phyloP scores from a whole-genome alignment of 176 grass and related monocot genomes.

The Themeda triandra region DNA sequence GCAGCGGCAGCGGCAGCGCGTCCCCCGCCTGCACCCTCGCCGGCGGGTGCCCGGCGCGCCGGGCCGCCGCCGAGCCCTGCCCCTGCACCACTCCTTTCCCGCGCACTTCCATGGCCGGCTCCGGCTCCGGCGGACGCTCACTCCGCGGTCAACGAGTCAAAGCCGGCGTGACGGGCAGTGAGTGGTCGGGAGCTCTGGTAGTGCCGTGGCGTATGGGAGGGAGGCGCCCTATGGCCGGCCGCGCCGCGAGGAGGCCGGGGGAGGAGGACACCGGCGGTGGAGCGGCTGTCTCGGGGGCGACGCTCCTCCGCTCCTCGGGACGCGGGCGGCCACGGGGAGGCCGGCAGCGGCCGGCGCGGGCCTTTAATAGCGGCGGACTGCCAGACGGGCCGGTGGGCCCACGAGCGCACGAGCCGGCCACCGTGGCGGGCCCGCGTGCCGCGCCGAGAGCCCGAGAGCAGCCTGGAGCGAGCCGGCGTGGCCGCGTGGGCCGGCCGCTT shows the following conservation, averaged over 20 bases:
- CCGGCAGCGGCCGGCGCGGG: background rate
- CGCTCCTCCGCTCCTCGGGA: conserved; percentile 33
- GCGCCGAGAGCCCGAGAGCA: rapidly evolving
- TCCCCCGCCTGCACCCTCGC: conserved; percentile 68
- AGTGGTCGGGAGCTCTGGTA: background rate
- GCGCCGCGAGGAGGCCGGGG: background rate
- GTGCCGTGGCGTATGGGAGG: background rate
- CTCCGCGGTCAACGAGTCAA: conserved; percentile 20
- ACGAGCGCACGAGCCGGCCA: background rate
- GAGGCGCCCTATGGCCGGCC: background rate
- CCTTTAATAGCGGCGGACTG: conserved; percentile 20
- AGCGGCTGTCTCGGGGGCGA: background rate
- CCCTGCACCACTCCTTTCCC: background rate
- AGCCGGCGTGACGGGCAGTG: background rate
- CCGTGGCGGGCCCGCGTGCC: background rate
- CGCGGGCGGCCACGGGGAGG: conserved; percentile 26
- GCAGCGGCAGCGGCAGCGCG: conserved; percentile 78
- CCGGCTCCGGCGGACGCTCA: background rate
- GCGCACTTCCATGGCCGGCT: conserved; percentile 39
- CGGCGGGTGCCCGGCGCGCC: background rate
- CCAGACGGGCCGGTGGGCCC: background rate
- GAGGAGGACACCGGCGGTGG: background rate
- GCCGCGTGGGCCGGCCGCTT: background rate
- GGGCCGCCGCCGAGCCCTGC: background rate
- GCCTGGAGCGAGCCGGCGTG: background rate